Evolutionary conservation across 176 grass and related monocot genomes (phyloP).

Genomic region (Cocos nucifera): DNA sequence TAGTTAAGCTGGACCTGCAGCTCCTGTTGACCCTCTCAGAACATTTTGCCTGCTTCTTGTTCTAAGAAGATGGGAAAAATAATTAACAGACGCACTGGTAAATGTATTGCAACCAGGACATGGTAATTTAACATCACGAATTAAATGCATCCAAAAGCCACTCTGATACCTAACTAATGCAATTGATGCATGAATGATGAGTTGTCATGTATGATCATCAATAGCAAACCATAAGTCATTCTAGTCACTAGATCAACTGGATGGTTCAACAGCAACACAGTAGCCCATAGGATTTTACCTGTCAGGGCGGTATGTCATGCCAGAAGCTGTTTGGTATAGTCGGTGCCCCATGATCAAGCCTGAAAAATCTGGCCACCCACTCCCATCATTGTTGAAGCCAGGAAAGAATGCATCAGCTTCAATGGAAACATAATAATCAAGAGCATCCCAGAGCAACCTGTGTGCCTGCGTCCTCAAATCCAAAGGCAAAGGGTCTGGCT

Average conservation of each 20-base stretch:
- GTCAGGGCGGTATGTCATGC: constrained; percentile 82
- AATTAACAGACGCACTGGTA: too few relatives aligned
- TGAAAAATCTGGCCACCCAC: constrained; percentile 70
- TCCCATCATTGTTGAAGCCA: constrained; percentile 80
- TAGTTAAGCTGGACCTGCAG: too few relatives aligned
- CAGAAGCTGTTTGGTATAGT: constrained; percentile 56
- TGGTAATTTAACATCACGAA: too few relatives aligned
- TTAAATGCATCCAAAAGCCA: too few relatives aligned
- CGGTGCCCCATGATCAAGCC: constrained; percentile 95
- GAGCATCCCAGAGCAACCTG: constrained; percentile 82
- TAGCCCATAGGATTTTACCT: constrained; percentile 38
- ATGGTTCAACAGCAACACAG: constrained; percentile 6
- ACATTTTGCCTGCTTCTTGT: too few relatives aligned
- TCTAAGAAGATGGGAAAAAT: too few relatives aligned
- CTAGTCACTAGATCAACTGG: too few relatives aligned
- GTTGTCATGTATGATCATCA: neutral
- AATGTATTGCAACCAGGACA: too few relatives aligned
- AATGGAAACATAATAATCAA: constrained; percentile 92
- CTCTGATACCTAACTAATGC: too few relatives aligned
- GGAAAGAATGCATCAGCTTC: constrained; percentile 97
- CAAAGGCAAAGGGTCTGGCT: constrained; percentile 47
- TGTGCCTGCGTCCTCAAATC: constrained; percentile 73
- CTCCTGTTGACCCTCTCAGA: too few relatives aligned
- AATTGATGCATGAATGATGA: too few relatives aligned
- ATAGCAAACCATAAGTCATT: too few relatives aligned